Base-by-base conservation (phyloP, 371 early-diverging fungal species). In the Lichtheimia ornata region DNA sequence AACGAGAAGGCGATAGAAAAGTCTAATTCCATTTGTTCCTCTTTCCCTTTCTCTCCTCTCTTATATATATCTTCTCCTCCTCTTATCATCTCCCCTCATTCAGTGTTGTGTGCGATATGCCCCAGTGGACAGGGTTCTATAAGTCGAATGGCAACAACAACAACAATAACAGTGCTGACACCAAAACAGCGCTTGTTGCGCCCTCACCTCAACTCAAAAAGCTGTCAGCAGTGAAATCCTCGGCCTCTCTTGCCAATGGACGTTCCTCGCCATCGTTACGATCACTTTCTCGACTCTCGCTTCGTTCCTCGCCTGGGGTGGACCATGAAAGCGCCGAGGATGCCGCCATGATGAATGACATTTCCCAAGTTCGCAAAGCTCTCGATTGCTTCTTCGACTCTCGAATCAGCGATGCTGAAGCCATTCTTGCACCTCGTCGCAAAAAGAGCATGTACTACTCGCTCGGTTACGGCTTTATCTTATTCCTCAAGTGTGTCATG, bases 321-420 rank as follows among this genome's bases (percentile, higher is more conserved):
- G 53, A 40, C 41, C 51, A 41, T 27, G 14, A 54, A 15, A 30
- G 45, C 20, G 42, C 14, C 13, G 40, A 18, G 2, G 58, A 51
- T 9, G 53, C 58, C 27, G 54, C 30, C 30, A 24, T 66, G 62
- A 52, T 61, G n/a, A 27, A 54, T 14, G 59, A 69, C 52, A 61
- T 69, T 30, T 41, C 49, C 17, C 35, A 84, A 41, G 87, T 85
- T 14, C 71, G 79, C 58, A 56, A 59, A 20, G 89, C 88, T 0
- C 71, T 91, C 22, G 84, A 86, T 53, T 63, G 82, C 56, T 91
- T 91, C 53, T 55, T 89, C 22, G 79, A 88, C 65, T 88, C 91
- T 0, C 78, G 79, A 57, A 83, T 91, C 58, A 73, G 67, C 20
- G 83, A 83, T 43, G 82, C 90, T 18, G 92, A 91, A 59, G 71